phyloP scores from a whole-genome alignment of 2,329 filamentous ascomycete genomes.

The Cadophora sp. region DNA sequence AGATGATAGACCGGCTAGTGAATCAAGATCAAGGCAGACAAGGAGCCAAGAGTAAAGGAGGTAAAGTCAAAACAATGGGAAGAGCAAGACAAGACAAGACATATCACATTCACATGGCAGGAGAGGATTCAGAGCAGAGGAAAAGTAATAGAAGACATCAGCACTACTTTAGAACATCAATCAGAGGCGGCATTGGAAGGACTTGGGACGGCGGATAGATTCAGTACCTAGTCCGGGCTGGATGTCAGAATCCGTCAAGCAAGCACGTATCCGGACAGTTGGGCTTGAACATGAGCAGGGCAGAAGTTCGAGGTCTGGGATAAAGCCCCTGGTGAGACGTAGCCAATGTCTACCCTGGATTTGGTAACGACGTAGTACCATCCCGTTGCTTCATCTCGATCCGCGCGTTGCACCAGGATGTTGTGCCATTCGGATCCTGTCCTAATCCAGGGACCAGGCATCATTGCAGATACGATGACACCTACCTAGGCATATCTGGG shows the following conservation, averaged over 20 bases:
- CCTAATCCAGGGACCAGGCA: conserved; percentile 3
- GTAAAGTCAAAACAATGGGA: not conserved
- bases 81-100: not conserved
- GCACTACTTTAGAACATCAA: not conserved
- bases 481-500: too few relatives aligned
- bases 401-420: conserved; percentile 5
- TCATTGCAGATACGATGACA: not conserved
- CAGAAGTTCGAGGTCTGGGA: conserved; percentile 8
- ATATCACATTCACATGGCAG: not conserved
- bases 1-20: not conserved
- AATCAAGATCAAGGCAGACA: not conserved
- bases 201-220: not conserved
- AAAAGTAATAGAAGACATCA: not conserved
- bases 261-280: conserved; percentile 12
- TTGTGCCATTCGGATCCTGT: conserved; percentile 1
- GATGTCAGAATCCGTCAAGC: conserved; percentile 16
- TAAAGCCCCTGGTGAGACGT: not conserved
- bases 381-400: conserved; percentile 16
- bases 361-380: conserved; percentile 18
- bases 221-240: not conserved
- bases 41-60: not conserved
- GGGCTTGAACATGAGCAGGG: not conserved
- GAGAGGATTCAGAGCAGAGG: not conserved
- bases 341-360: conserved; percentile 15
- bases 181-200: not conserved